Evolutionary conservation across 1,284 basidiomycete species (phyloP).

Genomic region (Pseudozyma flocculosa): DNA sequence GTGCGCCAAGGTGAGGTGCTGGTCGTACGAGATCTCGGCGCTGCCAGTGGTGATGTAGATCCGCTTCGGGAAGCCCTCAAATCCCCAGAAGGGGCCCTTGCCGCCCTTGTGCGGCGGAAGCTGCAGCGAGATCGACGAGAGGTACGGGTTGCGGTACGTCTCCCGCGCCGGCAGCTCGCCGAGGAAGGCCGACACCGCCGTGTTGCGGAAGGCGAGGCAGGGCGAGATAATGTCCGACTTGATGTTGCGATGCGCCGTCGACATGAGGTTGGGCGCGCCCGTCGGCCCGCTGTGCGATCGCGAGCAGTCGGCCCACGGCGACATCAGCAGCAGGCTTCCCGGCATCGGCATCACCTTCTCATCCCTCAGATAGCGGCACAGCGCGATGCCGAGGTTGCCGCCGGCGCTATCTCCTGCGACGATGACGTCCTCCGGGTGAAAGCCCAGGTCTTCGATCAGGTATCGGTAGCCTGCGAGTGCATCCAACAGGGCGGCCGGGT

Average conservation of each 20-base stretch:
- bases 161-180: conserved; percentile 48
- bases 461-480: conserved; percentile 51
- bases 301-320: conserved; percentile 54
- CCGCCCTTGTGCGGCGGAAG: conserved; percentile 34
- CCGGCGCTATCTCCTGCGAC: conserved; percentile 72
- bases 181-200: conserved; percentile 47
- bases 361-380: conserved; percentile 58
- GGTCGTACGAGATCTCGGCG: conserved; percentile 50
- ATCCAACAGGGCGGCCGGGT: conserved; percentile 50
- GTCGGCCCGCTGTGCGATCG: conserved; percentile 52
- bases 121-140: conserved; percentile 50
- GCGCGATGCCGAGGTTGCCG: conserved; percentile 68
- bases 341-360: conserved; percentile 36
- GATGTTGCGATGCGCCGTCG: conserved; percentile 33
- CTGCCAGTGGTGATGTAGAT: conserved; percentile 47
- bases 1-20: conserved; percentile 52
- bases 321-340: conserved; percentile 41
- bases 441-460: conserved; percentile 39
- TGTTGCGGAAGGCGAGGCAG: conserved; percentile 48
- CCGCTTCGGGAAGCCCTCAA: conserved; percentile 41
- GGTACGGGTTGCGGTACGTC: conserved; percentile 52
- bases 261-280: conserved; percentile 39
- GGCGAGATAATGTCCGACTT: conserved; percentile 46
- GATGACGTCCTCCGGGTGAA: conserved; percentile 63
- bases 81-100: conserved; percentile 41